phyloP scores from a whole-genome alignment of 2,329 filamentous ascomycete species.

The Botrytis porri region DNA sequence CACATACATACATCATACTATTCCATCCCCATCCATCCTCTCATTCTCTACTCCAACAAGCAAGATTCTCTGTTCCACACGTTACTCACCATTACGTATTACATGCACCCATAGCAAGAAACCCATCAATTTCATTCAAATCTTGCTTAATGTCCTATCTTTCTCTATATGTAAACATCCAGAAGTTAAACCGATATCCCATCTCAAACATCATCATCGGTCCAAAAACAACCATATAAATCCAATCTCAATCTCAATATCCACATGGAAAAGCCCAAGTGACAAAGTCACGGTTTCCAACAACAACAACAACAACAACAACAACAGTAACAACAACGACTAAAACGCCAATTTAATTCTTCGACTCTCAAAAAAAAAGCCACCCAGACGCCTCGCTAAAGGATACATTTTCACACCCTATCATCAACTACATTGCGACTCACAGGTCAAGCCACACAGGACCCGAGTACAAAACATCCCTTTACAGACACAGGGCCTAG shows the following conservation, averaged over 20 bases:
- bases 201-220: background rate
- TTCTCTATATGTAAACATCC: background rate
- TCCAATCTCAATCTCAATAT: background rate
- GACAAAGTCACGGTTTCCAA: background rate
- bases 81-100: background rate
- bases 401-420: background rate
- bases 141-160: background rate
- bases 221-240: slow-evolving; percentile 1
- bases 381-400: slow-evolving; percentile 12
- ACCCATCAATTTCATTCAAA: background rate
- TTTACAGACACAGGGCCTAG: background rate
- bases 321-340: background rate
- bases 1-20: background rate
- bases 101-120: background rate
- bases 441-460: background rate
- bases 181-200: background rate
- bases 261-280: background rate
- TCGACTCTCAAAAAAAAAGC: background rate
- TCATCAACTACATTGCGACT: background rate
- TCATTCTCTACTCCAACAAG: background rate
- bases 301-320: no score
- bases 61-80: background rate
- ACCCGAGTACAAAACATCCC: background rate
- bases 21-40: no score
- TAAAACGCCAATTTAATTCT: background rate